These are phyloP conservation scores for Leptodermis oblonga DNA, from an alignment of 257 asterid genomes.

Conservation along the genomic window DNA sequence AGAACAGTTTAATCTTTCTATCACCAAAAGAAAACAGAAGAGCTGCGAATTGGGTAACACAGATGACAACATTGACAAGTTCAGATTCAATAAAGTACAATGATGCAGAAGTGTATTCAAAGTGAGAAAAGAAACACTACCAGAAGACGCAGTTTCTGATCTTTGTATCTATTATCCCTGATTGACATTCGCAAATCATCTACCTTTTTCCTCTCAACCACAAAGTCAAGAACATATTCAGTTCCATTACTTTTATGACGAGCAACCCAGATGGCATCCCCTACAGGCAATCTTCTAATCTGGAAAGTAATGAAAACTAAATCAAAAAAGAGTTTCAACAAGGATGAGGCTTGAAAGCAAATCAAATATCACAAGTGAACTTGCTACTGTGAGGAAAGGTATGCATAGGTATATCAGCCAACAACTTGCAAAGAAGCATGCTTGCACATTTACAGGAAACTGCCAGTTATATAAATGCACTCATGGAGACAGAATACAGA, in stretches of 20 bases:
- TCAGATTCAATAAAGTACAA: not conserved
- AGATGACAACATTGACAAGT: not conserved
- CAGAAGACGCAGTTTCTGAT: conserved; percentile 91
- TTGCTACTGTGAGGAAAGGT: not conserved
- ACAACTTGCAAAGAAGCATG: not conserved
- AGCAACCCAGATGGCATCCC: conserved; percentile 96
- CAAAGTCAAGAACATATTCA: conserved; percentile 91
- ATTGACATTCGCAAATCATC: conserved; percentile 89
- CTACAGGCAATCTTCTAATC: conserved; percentile 93
- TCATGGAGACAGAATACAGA: not conserved
- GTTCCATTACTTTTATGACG: conserved; percentile 53
- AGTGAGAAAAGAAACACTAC: conserved; percentile 36
- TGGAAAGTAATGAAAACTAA: conserved; percentile 20
- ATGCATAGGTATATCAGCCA: not conserved
- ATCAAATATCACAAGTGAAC: not conserved
- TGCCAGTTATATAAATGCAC: not conserved
- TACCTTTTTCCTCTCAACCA: conserved; percentile 95
- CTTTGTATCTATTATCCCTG: conserved; percentile 86
- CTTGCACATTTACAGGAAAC: not conserved
- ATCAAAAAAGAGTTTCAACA: not conserved
- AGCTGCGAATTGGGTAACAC: not conserved
- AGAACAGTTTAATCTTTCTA: not conserved
- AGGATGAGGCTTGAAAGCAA: not conserved
- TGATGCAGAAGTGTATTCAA: not conserved
- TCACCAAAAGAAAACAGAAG: not conserved